Base-by-base conservation (phyloP, 768 basidiomycete species). In the Panaeolus cyanescens region DNA sequence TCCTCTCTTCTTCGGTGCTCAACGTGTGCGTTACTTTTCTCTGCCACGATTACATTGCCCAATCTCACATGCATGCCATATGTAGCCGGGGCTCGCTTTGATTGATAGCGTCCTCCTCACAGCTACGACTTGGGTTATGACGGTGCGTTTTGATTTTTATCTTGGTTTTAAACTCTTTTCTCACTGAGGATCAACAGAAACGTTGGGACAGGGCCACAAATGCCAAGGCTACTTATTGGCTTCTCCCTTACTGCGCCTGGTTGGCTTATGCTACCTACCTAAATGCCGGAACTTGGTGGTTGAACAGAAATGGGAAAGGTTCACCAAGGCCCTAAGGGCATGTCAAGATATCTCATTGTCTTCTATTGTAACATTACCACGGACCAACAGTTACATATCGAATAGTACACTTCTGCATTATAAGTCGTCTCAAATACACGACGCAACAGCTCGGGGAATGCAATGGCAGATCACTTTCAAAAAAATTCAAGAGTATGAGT, bases 231-330 rank as follows among this genome's bases (percentile, higher is more conserved):
- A 85, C 84, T 5, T 86, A 82, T 70, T 79, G 86, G 70, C 75
- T 89, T 12, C 75, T 83, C 30, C 88, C 88, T 2, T 90, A 89
- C 72, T 87, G 86, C 62, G 83, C 79, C 7, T 91, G 88, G 88
- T 71, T 88, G 34, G 77, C 80, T 5, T 89, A 83, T 66, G 87
- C 85, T 9, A 86, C 86, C 9, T 91, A 90, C 73, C 77, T 91
- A 37, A 90, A 89, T 68, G 85, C 77, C n/a, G 86, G 85, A 0
- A 79, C 83, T 53, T 86, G 85, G 79, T 86, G 79, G 75, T 71
- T 85, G 67, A 87, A 86, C 67, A 72, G 68, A 28, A 20, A 28
- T 15, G 9, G 9, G 5, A 50, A 28, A 15, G 22, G 9, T 5
- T 28, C 45, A 50, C 25, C 45, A 28, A 30, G 25, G 45, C 45